phyloP scores from a whole-genome alignment of 768 basidiomycete genomes.

The Xerocomus potaroensis region DNA sequence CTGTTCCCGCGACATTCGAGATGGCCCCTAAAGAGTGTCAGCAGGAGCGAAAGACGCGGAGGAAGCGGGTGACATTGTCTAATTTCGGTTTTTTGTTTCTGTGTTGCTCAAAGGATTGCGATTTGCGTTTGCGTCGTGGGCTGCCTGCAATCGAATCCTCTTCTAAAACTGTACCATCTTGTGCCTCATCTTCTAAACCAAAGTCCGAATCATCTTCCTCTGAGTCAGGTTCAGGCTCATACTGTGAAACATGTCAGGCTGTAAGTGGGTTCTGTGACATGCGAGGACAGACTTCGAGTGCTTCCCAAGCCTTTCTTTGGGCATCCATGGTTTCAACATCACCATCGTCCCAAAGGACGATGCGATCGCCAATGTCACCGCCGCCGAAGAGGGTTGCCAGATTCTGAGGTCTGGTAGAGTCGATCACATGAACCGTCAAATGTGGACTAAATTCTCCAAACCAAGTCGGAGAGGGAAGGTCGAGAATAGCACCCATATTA shows the following conservation, averaged over 20 bases:
- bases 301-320: slow-evolving; percentile 81
- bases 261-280: not conserved
- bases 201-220: slow-evolving; percentile 51
- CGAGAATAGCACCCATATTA: slow-evolving; percentile 87
- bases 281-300: slow-evolving; percentile 60
- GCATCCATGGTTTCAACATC: slow-evolving; percentile 64
- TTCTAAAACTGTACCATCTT: slow-evolving; percentile 36
- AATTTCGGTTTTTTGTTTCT: slow-evolving; percentile 57
- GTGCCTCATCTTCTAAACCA: slow-evolving; percentile 42
- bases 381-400: slow-evolving; percentile 79
- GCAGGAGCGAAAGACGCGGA: too few species aligned
- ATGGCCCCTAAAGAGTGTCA: slow-evolving; percentile 37
- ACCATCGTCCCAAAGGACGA: slow-evolving; percentile 93
- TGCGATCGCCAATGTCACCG: slow-evolving; percentile 61
- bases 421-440: slow-evolving; percentile 87
- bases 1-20: slow-evolving; percentile 66
- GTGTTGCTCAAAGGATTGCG: slow-evolving; percentile 34
- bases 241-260: slow-evolving; percentile 42
- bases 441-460: slow-evolving; percentile 65
- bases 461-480: slow-evolving; percentile 70
- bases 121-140: slow-evolving; percentile 48
- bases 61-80: slow-evolving; percentile 36
- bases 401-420: slow-evolving; percentile 88
- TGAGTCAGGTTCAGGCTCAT: slow-evolving; percentile 71
- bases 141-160: slow-evolving; percentile 38